Evolutionary conservation across 306 rosid genomes (phyloP), one percentile per base, ranked within the genome.

Genomic region (Malus orientalis): DNA sequence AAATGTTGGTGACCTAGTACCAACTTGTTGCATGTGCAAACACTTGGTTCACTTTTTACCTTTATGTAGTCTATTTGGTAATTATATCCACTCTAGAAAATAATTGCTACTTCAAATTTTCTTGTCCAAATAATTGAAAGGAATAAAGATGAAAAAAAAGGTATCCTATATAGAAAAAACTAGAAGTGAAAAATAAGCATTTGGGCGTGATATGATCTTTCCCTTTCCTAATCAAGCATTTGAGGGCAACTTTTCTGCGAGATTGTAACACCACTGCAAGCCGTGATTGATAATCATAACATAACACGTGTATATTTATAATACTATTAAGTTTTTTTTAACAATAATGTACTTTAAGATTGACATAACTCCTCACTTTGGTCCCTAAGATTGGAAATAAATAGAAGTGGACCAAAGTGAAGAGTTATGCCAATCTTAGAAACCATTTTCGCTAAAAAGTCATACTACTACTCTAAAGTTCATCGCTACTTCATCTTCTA

Each of bases 1-100:
- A 81, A 70, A 65, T 74, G 74, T 78, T 74, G 74, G 64, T 55
- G 42, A 76, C 86, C 80, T 82, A 73, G 61, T 75, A 81, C 60
- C 67, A 72, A 72, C 27, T 23, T 60, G 27, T 42, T 10, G 83
- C 49, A 74, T 82, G 68, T 69, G 77, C 29, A 70, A 78, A 76
- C 79, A 79, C 38, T 76, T 42, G 81, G 74, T 42, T 42, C 45
- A 42, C 45, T 42, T 42, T 42, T 3, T 9, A 42, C 45, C 12
- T 42, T 42, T 9, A 42, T 42, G 45, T 42, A 42, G 76, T 55
- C 76, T 22, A 38, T 2, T 38, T 22, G 76, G 23, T 59, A 15
- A 73, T 73, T 15, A 73, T 73, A 22, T 18, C 59, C 23, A 25
- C 59, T 49, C 61, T 49, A 13, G 27, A 29, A 53, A 54, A 14